These are phyloP conservation scores for Collybia sordida DNA, from an alignment of 768 basidiomycete genomes.

Conservation along the genomic window DNA sequence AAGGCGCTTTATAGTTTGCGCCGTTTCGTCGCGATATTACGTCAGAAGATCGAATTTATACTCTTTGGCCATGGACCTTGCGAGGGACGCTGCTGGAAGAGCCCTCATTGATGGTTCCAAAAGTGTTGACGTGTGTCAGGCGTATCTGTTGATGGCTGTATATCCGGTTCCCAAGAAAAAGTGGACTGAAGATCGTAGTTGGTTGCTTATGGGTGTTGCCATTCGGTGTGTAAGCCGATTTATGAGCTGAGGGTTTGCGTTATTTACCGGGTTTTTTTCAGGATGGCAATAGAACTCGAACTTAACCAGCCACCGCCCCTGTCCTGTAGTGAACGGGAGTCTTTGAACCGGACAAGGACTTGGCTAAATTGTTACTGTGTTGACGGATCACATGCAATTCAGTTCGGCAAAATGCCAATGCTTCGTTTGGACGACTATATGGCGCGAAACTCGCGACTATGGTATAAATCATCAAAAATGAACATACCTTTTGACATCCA, in stretches of 20 bases:
- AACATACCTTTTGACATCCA: constrained; percentile 45
- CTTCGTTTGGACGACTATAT: constrained; percentile 60
- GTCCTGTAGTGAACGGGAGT: constrained; percentile 58
- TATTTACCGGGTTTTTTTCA: constrained; percentile 16
- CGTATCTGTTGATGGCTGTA: constrained; percentile 66
- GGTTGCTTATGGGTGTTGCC: constrained; percentile 72
- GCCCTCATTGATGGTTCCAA: constrained; percentile 60
- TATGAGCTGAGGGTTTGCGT: neutral
- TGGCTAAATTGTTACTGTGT: constrained; percentile 79
- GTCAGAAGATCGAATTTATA: constrained; percentile 54
- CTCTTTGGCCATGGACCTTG: constrained; percentile 58
- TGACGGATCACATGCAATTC: constrained; percentile 72
- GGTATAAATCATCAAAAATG: constrained; percentile 44
- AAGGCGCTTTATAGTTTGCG: constrained; percentile 49
- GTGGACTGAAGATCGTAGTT: constrained; percentile 72
- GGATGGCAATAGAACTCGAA: constrained; percentile 73
- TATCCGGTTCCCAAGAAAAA: constrained; percentile 62
- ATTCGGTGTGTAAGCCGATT: constrained; percentile 42
- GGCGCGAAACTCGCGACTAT: constrained; percentile 48
- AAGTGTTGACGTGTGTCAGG: constrained; percentile 78
- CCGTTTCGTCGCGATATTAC: constrained; percentile 69
- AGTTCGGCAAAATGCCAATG: constrained; percentile 74
- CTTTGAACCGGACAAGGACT: constrained; percentile 67
- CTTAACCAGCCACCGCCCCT: constrained; percentile 55
- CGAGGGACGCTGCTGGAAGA: constrained; percentile 58